phyloP scores from a whole-genome alignment of 1,284 basidiomycete genomes.

The Cryptococcus sp. region DNA sequence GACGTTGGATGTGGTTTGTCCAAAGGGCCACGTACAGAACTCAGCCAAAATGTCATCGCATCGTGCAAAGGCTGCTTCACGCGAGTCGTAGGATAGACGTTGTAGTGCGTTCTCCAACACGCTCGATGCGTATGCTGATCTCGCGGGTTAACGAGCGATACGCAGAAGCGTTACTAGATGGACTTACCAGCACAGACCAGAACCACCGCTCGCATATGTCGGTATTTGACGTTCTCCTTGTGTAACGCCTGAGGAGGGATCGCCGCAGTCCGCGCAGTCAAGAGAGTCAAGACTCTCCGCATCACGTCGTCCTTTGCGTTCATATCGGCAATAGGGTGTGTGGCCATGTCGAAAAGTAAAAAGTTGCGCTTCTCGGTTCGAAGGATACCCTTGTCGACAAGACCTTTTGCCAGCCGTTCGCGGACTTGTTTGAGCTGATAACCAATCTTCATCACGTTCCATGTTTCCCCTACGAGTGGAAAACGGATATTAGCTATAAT shows the following conservation, averaged over 20 bases:
- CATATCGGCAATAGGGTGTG: constrained; percentile 89
- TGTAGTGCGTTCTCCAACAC: constrained; percentile 93
- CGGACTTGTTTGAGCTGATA: constrained; percentile 97
- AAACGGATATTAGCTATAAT: neutral
- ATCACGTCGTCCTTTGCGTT: constrained; percentile 84
- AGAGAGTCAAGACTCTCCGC: constrained; percentile 69
- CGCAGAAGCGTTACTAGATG: neutral
- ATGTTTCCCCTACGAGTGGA: constrained; percentile 76
- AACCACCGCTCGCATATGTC: constrained; percentile 75
- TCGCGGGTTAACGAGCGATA: neutral
- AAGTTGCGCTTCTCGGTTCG: constrained; percentile 97
- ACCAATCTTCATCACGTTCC: constrained; percentile 98
- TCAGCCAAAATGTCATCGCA: constrained; percentile 89
- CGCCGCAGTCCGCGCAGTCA: constrained; percentile 80
- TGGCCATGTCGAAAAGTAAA: constrained; percentile 97
- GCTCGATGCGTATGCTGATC: constrained; percentile 74
- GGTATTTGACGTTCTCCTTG: constrained; percentile 74
- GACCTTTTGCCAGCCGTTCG: constrained; percentile 92
- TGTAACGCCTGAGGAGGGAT: constrained; percentile 68
- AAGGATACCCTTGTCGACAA: constrained; percentile 95
- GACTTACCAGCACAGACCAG: constrained; percentile 72
- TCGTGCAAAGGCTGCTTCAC: constrained; percentile 84
- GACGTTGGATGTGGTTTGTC: constrained; percentile 50
- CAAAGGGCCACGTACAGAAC: constrained; percentile 88
- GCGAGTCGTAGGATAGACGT: constrained; percentile 80